phyloP scores from a whole-genome alignment of 78 protist species.

The Dictyostelium brefeldianum region DNA sequence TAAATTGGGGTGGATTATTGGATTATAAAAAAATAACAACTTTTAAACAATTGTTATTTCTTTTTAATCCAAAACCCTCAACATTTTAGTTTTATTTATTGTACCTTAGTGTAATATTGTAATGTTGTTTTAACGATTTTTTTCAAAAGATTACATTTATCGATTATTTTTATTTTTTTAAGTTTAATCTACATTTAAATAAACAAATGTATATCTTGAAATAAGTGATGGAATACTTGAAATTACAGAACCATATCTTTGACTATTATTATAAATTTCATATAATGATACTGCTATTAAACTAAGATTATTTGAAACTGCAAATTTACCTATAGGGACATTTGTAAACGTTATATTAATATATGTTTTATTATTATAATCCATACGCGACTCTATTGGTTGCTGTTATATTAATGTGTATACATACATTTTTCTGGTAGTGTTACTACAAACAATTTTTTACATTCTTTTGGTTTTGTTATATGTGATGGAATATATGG shows the following conservation, averaged over 20 bases:
- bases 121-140: too few species aligned
- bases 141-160: too few species aligned
- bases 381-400: too few species aligned
- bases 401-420: not conserved
- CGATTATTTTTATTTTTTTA: not conserved
- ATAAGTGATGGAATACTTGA: slow-evolving; percentile 79
- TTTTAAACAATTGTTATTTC: too few species aligned
- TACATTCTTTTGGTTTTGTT: slow-evolving; percentile 90
- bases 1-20: too few species aligned
- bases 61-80: too few species aligned
- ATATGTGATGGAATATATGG: slow-evolving; percentile 93
- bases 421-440: slow-evolving; percentile 87
- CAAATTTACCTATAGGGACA: slow-evolving; percentile 81
- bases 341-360: too few species aligned
- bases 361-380: too few species aligned
- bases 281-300: slow-evolving; percentile 89
- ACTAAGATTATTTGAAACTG: slow-evolving; percentile 85
- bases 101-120: too few species aligned
- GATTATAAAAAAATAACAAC: too few species aligned
- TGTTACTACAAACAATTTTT: slow-evolving; percentile 84
- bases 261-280: slow-evolving; percentile 88
- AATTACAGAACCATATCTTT: slow-evolving; percentile 78
- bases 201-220: slow-evolving; percentile 61
- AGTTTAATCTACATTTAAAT: slow-evolving; percentile 43
- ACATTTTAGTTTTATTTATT: too few species aligned